These are phyloP conservation scores for Clarireedia monteithiana DNA, from an alignment of 2,329 filamentous ascomycete species.

Conservation along the genomic window DNA sequence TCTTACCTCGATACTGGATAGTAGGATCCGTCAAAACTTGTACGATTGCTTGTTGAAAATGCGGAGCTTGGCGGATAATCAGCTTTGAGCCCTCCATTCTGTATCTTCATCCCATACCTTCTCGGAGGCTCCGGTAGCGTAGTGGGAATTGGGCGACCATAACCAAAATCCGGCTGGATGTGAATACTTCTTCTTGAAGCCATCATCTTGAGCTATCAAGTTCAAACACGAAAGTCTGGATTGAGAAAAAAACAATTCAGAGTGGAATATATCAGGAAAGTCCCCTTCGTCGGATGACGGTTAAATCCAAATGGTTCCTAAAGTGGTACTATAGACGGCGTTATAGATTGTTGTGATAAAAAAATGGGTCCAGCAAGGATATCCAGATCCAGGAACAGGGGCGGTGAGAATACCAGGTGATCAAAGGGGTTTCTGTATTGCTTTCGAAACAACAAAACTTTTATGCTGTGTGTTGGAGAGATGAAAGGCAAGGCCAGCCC, in stretches of 20 bases:
- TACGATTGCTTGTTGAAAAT: slow-evolving; percentile 21
- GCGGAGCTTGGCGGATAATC: slow-evolving; percentile 21
- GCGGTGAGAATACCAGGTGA: slow-evolving; percentile 10
- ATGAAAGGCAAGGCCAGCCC: background rate
- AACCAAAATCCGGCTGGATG: slow-evolving; percentile 28
- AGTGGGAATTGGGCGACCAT: slow-evolving; percentile 21
- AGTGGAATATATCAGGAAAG: background rate
- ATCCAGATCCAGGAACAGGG: slow-evolving; percentile 7
- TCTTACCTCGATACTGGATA: slow-evolving; percentile 29
- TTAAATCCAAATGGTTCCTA: slow-evolving; percentile 5
- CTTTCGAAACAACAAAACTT: slow-evolving; percentile 9
- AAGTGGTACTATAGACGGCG: background rate
- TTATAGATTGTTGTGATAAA: background rate
- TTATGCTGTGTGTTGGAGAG: slow-evolving; percentile 2
- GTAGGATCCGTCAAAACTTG: slow-evolving; percentile 23
- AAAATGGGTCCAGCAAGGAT: slow-evolving; percentile 8
- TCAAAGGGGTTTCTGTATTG: background rate
- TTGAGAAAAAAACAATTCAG: slow-evolving; percentile 1
- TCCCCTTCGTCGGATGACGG: background rate
- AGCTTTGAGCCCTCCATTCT: slow-evolving; percentile 17
- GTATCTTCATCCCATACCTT: slow-evolving; percentile 25
- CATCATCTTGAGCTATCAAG: slow-evolving; percentile 20
- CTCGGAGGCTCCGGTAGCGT: slow-evolving; percentile 21
- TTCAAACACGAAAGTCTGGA: background rate
- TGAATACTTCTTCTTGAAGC: slow-evolving; percentile 28